phyloP scores from a whole-genome alignment of 2,329 filamentous ascomycete species.

The Ophiognomonia clavigignenti-juglandacearum region DNA sequence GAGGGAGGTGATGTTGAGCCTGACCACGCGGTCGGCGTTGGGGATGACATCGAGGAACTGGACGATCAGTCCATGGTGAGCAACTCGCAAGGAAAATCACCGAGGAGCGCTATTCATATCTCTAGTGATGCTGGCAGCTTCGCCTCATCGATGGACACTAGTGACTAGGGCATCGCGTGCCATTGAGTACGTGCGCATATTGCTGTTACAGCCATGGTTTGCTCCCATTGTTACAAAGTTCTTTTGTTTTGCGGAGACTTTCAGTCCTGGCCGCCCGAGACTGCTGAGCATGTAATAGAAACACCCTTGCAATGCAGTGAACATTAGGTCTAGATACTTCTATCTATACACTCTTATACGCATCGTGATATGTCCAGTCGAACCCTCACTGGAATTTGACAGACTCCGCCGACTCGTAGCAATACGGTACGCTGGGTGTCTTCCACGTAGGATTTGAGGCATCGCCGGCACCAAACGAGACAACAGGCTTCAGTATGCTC shows the following conservation, averaged over 20 bases:
- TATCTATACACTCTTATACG: not conserved
- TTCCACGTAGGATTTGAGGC: conserved; percentile 19
- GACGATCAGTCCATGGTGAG: not conserved
- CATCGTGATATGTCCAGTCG: too few relatives aligned
- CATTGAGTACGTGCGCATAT: too few relatives aligned
- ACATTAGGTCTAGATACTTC: not conserved
- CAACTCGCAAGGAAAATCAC: not conserved
- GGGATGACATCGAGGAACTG: not conserved
- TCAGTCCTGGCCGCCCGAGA: too few relatives aligned
- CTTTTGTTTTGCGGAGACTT: too few relatives aligned
- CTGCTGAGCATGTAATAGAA: too few relatives aligned
- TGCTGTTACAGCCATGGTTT: too few relatives aligned
- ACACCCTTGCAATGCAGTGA: too few relatives aligned
- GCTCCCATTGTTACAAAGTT: too few relatives aligned
- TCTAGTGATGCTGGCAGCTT: not conserved
- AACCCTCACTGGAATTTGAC: conserved; percentile 2
- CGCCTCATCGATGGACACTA: too few relatives aligned
- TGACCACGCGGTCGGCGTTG: not conserved
- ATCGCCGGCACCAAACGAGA: conserved; percentile 18
- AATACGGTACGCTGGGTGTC: conserved; percentile 21
- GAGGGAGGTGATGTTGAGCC: conserved; percentile 29
- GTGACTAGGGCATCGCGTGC: too few relatives aligned
- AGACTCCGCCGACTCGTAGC: conserved; percentile 14
- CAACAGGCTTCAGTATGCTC: conserved; percentile 22
- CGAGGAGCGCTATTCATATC: not conserved